Conservation (phyloP, 129 eudicot genomes). For the Tanacetum coccineum region DNA sequence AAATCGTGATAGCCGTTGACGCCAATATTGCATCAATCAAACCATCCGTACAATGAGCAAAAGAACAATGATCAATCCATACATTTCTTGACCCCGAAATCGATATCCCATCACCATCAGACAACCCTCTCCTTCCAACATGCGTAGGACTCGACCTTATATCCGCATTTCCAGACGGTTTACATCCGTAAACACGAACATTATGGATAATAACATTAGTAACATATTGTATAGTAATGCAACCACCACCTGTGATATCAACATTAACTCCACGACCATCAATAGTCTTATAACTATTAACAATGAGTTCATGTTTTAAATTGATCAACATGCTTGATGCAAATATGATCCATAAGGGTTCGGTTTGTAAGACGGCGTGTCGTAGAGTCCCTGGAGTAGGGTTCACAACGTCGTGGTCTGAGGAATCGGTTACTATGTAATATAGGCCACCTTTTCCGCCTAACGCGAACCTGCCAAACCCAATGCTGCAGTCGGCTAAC, state of each 20-base stretch:
- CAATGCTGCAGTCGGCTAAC: constrained; percentile 60
- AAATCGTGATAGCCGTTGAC: constrained; percentile 59
- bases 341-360: constrained; percentile 63
- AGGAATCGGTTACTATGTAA: constrained; percentile 51
- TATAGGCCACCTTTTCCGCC: constrained; percentile 57
- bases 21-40: constrained; percentile 58
- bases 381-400: constrained; percentile 68
- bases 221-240: constrained; percentile 53
- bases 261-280: constrained; percentile 67
- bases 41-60: constrained; percentile 60
- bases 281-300: constrained; percentile 53
- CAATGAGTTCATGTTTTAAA: constrained; percentile 50
- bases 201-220: constrained; percentile 57
- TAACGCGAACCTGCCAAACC: constrained; percentile 48
- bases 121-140: constrained; percentile 46
- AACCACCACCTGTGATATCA: constrained; percentile 55
- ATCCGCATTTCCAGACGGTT: constrained; percentile 46
- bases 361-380: constrained; percentile 53
- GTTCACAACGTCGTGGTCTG: constrained; percentile 39
- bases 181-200: constrained; percentile 41
- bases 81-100: constrained; percentile 56
- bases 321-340: constrained; percentile 51
- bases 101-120: constrained; percentile 67
- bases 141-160: constrained; percentile 55
- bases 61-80: constrained; percentile 64